Evolutionary conservation across 495 filamentous ascomycete genomes (phyloP), one percentile per base, ranked within the genome.

Genomic region (Trichoderma parareesei): DNA sequence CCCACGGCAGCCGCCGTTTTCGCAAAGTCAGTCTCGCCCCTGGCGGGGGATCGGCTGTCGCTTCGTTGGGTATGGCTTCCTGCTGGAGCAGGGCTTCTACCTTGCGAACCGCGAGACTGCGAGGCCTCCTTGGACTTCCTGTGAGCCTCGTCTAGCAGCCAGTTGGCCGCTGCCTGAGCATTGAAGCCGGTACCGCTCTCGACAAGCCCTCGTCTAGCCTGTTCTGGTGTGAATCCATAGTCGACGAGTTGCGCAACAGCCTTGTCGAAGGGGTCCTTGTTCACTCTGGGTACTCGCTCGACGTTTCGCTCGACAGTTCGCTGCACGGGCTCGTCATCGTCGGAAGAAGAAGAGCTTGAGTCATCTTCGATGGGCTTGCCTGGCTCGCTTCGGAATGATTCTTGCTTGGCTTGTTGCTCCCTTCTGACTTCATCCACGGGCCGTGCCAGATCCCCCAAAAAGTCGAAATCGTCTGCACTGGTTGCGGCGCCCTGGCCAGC

Each of bases 171-270:
- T 64, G 86, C 87, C 75, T 96, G 91, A 20, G 98, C 84, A 73
- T 97, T 85, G 0, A 87, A 76, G 27, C 92, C 92, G 10, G 85
- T 86, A 8, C 89, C 84, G 13, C 90, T 98, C 71, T 90, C 87
- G 13, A 82, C 82, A 8, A 98, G 76, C 49, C 93, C 95, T 66
- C 85, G 80, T 65, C 82, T 84, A 33, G 95, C 85, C 65, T 91
- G 92, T 55, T 94, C 88, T 0, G 86, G 83, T 0, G 89, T 85
- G 65, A 98, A 98, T 35, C 94, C 94, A 87, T 98, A 97, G 69
- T 98, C 93, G 10, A 98, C 87, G 20, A 98, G 75, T 71, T 97
- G 92, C 1, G 92, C 92, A 64, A 98, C 84, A 4, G 92, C 91
- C 62, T 82, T 84, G 71, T 97, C 92, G 59, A 86, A 85, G 9